Percentiles rank a stretch among this genome's conserved stretches.
These are phyloP conservation scores for Pholiota molesta DNA, from an alignment of 768 basidiomycete species.

Conservation along the genomic window DNA sequence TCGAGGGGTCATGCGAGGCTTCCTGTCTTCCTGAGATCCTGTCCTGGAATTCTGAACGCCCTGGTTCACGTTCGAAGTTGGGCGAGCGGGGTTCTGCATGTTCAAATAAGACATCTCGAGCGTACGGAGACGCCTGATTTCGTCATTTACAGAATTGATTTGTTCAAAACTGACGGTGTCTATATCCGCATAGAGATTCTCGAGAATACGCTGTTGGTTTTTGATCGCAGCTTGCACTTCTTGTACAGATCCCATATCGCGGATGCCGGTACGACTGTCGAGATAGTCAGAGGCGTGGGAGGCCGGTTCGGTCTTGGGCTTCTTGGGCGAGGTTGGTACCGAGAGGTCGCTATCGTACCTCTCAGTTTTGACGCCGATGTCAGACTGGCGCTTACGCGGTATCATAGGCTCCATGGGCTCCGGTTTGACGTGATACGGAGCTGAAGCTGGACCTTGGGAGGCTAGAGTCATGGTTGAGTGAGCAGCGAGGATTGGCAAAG, in stretches of 20 bases:
- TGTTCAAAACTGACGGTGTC: neutral
- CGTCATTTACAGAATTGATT: neutral
- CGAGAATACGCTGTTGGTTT: neutral
- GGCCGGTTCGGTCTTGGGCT: neutral
- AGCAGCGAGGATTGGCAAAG: neutral
- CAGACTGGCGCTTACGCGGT: constrained; percentile 41
- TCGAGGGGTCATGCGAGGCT: neutral
- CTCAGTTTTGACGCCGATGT: constrained; percentile 24
- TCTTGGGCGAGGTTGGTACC: neutral
- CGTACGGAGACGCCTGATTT: neutral
- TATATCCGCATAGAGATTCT: neutral
- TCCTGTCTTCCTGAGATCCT: neutral
- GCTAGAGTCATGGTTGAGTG: neutral
- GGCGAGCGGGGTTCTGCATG: neutral
- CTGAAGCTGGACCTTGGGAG: neutral
- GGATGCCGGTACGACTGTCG: neutral
- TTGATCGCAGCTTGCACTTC: neutral
- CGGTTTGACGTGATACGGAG: constrained; percentile 26
- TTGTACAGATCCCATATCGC: neutral
- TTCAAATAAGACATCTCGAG: neutral
- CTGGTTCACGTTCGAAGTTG: no score
- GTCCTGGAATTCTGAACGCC: neutral
- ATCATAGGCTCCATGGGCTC: constrained; percentile 32
- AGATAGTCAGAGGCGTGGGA: neutral
- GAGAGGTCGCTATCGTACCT: neutral